Percentiles rank a stretch among this genome's conserved stretches.
These are phyloP conservation scores for Elsinoe batatas DNA, from an alignment of 2,329 filamentous ascomycete genomes.

Conservation along the genomic window DNA sequence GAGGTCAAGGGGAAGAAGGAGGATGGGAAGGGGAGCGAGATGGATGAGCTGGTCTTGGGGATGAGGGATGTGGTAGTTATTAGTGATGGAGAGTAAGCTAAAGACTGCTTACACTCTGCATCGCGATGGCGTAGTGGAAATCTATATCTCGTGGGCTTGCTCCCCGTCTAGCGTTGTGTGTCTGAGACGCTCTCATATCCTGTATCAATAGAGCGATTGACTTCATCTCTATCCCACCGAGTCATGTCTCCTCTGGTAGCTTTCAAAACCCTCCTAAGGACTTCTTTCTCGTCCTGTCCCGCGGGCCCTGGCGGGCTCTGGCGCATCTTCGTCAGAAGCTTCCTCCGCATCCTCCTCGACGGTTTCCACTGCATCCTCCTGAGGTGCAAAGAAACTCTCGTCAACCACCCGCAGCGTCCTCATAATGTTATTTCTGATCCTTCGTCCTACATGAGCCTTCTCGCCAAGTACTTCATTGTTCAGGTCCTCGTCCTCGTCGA, in stretches of 20 bases:
- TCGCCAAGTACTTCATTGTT: slow-evolving; percentile 54
- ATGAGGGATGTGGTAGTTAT: slow-evolving; percentile 18
- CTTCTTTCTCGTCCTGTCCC: too few relatives aligned
- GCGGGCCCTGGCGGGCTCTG: too few relatives aligned
- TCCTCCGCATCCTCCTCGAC: too few relatives aligned
- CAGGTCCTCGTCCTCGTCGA: slow-evolving; percentile 60
- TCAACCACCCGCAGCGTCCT: background rate
- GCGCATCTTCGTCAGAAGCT: too few relatives aligned
- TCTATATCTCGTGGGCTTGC: background rate
- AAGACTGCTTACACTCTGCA: background rate
- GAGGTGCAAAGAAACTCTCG: background rate
- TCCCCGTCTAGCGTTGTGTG: too few relatives aligned
- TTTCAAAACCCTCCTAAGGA: too few relatives aligned
- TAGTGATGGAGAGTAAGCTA: slow-evolving; percentile 17
- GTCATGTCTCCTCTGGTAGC: too few relatives aligned
- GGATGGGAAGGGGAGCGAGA: background rate
- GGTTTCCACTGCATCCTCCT: background rate
- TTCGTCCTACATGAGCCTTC: background rate
- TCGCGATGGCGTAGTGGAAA: background rate
- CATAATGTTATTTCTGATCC: background rate
- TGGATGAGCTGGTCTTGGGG: slow-evolving; percentile 18
- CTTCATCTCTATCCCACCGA: background rate
- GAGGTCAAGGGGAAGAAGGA: background rate
- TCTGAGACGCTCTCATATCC: background rate
- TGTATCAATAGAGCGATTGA: background rate